Percentiles rank a stretch among this genome's conserved stretches.
Conservation (phyloP, 2,329 filamentous ascomycete genomes). For the Aspergillus brasiliensis region DNA sequence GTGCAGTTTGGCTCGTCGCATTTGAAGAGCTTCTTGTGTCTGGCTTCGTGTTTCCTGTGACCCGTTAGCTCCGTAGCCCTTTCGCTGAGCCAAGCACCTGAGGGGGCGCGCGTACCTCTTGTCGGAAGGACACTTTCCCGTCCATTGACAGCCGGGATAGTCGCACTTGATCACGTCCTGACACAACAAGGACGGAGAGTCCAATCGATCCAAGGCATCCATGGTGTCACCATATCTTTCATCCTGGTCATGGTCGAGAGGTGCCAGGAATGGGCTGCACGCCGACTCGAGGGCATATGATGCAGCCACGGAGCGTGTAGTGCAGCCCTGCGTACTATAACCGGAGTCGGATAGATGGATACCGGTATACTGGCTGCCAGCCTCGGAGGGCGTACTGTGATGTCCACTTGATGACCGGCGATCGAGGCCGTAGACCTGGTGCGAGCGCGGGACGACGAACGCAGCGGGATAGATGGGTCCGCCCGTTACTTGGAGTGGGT, state of each 20-base stretch:
- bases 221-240: slow-evolving; percentile 18
- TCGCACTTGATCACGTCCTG: slow-evolving; percentile 32
- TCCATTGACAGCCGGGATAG: slow-evolving; percentile 35
- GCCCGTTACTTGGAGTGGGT: slow-evolving; percentile 34
- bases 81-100: too few relatives aligned
- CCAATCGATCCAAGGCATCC: slow-evolving; percentile 45
- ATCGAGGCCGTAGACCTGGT: slow-evolving; percentile 25
- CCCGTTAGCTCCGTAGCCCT: neutral
- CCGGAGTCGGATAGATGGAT: slow-evolving; percentile 38
- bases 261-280: slow-evolving; percentile 29
- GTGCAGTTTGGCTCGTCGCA: slow-evolving; percentile 63
- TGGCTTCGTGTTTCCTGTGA: slow-evolving; percentile 71
- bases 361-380: slow-evolving; percentile 35
- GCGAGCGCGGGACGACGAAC: slow-evolving; percentile 22
- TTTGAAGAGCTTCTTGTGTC: slow-evolving; percentile 67
- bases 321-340: slow-evolving; percentile 36
- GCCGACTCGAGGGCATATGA: slow-evolving; percentile 31
- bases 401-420: slow-evolving; percentile 27
- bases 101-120: slow-evolving; percentile 36
- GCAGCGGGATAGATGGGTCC: slow-evolving; percentile 20
- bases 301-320: slow-evolving; percentile 32
- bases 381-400: slow-evolving; percentile 35
- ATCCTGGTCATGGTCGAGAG: slow-evolving; percentile 26
- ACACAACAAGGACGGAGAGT: slow-evolving; percentile 58
- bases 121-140: slow-evolving; percentile 44